Conservation (phyloP, 2,329 filamentous ascomycete genomes). For the Paecilomyces formosus region DNA sequence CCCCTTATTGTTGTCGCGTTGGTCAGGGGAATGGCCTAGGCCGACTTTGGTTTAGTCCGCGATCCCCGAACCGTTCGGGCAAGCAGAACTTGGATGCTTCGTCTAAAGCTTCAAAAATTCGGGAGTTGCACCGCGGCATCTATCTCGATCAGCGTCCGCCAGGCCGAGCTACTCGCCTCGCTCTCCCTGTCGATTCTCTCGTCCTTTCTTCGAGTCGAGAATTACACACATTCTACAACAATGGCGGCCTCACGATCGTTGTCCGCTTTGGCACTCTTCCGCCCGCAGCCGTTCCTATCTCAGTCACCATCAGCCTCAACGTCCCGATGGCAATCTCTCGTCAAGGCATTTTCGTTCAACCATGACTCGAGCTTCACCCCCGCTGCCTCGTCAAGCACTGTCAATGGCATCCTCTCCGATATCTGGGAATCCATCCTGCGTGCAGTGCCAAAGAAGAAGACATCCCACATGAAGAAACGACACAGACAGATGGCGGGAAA, state of each 20-base stretch:
- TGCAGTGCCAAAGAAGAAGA: constrained; percentile 98
- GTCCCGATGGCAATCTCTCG: constrained; percentile 24
- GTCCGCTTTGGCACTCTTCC: constrained; percentile 12
- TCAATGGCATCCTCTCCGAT: constrained; percentile 65
- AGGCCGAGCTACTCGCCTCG: neutral
- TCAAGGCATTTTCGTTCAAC: constrained; percentile 42
- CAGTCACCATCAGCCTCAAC: constrained; percentile 6
- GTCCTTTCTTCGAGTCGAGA: neutral
- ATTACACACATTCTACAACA: neutral
- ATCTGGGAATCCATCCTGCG: constrained; percentile 90
- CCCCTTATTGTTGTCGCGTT: constrained; percentile 12
- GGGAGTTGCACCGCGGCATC: neutral
- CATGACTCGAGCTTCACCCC: constrained; percentile 54
- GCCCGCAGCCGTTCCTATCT: constrained; percentile 15
- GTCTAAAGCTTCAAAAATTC: constrained; percentile 12
- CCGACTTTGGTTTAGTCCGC: constrained; percentile 20
- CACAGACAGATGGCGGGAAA: constrained; percentile 94
- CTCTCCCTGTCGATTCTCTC: neutral
- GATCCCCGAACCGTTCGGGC: neutral
- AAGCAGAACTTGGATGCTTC: constrained; percentile 1
- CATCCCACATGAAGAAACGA: constrained; percentile 90
- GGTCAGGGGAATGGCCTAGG: constrained; percentile 31
- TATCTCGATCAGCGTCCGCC: neutral
- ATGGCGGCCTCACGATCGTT: constrained; percentile 22
- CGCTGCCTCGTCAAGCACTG: constrained; percentile 49